Evolutionary conservation across 139 green algal genomes (phyloP), one percentile per base, ranked within the genome.

Genomic region (Chlorella ohadii): DNA sequence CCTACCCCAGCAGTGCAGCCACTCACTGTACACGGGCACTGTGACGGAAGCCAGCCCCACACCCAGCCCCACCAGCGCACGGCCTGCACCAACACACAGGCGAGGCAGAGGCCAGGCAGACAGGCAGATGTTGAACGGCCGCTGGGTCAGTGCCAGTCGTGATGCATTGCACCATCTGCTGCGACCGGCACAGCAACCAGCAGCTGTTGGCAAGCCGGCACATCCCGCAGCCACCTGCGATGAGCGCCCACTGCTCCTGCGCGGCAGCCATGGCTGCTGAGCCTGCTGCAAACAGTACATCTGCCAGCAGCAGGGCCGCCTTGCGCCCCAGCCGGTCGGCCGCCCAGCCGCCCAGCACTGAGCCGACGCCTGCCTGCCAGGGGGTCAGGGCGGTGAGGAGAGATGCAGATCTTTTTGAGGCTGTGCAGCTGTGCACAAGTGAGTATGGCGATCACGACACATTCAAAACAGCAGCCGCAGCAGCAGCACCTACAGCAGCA

Each of bases 1-100:
- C n/a, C n/a, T n/a, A 11, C 7, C 44, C 44, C 44, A 55, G 6
- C 11, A 11, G 6, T 55, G 44, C 44, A 6, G 44, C 44, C 6
- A 55, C 44, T 55, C 44, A 55, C 44, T 94, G 78, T 90, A 95
- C 12, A 94, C 88, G 20, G 92, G 92, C 17, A 94, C 91, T 1
- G 89, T 90, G 4, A 92, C 88, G 28, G 87, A 91, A 1, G 92
- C 91, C 15, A 94, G 64, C 7, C 92, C 92, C 3, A 95, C 85
- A 4, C 90, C 92, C 71, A 94, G 75, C 0, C 92, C 92, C 27
- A 94, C 90, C 56, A 92, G 36, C 16, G 79, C 84, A 22, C 92
- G 63, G 16, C 92, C 92, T 91, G 86, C 38, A 78, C 20, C 17
- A 17, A 47, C 7, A 33, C n/a, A 33, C 6, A 23, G 64, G 39